phyloP scores from a whole-genome alignment of 352 stramenopile genomes.

The Phytophthora pseudosyringae region DNA sequence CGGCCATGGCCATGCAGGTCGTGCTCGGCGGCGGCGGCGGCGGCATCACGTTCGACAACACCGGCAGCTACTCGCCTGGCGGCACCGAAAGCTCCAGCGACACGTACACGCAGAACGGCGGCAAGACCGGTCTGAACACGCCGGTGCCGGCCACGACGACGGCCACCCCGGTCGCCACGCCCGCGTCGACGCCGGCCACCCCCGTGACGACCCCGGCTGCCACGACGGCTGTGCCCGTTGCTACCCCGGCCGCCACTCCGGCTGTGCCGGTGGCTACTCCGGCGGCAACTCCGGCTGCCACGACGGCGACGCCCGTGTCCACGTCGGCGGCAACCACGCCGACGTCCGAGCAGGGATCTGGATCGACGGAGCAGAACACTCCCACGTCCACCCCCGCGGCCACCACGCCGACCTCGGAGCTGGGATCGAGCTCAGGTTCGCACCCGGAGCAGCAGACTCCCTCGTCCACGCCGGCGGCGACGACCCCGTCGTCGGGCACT shows the following conservation, averaged over 20 bases:
- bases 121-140: slow-evolving; percentile 26
- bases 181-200: slow-evolving; percentile 5
- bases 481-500: slow-evolving; percentile 7
- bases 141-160: slow-evolving; percentile 17
- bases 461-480: slow-evolving; percentile 16
- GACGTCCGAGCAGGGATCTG: slow-evolving; percentile 2
- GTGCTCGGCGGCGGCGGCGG: slow-evolving; percentile 39
- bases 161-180: slow-evolving; percentile 1
- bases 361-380: no score
- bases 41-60: slow-evolving; percentile 38
- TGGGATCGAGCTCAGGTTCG: slow-evolving; percentile 10
- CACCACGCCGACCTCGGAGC: slow-evolving; percentile 5
- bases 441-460: slow-evolving; percentile 18
- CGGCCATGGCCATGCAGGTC: slow-evolving; percentile 45
- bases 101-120: slow-evolving; percentile 26
- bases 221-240: slow-evolving; percentile 1
- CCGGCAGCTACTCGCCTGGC: slow-evolving; percentile 18
- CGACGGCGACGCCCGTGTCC: slow-evolving; percentile 7
- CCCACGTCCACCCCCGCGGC: slow-evolving; percentile 5
- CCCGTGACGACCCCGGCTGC: slow-evolving; percentile 14
- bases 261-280: background rate
- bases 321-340: slow-evolving; percentile 10
- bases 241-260: slow-evolving; percentile 1
- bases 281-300: background rate
- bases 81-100: slow-evolving; percentile 12